phyloP scores from a whole-genome alignment of 805 yeast genomes.

The Ogataea trehalophila region DNA sequence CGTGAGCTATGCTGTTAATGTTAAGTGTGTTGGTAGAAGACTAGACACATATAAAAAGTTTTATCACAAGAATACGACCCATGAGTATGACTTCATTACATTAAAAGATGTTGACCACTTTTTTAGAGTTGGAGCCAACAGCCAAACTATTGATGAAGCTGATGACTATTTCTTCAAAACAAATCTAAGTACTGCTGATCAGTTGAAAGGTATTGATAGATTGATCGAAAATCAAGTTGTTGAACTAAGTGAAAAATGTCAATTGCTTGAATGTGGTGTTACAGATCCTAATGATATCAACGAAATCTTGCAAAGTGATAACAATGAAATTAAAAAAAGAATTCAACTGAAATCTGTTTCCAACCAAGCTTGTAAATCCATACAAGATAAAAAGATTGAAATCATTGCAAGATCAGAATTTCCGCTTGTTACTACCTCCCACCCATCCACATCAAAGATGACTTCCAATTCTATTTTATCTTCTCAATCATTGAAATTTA shows the following conservation, averaged over 20 bases:
- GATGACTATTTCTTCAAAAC: slow-evolving; percentile 6
- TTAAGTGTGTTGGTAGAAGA: slow-evolving; percentile 47
- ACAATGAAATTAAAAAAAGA: too few relatives aligned
- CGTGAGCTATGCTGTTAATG: slow-evolving; percentile 49
- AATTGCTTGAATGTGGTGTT: slow-evolving; percentile 10
- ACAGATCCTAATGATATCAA: slow-evolving; percentile 2
- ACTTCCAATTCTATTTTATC: too few relatives aligned
- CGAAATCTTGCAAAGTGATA: neutral
- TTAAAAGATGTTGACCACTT: slow-evolving; percentile 16
- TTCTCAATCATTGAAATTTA: too few relatives aligned
- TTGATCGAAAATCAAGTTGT: slow-evolving; percentile 1
- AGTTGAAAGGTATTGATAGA: slow-evolving; percentile 9
- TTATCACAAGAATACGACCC: slow-evolving; percentile 12
- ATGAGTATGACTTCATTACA: slow-evolving; percentile 22
- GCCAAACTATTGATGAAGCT: slow-evolving; percentile 1
- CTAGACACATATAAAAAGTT: slow-evolving; percentile 24
- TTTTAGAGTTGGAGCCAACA: slow-evolving; percentile 17
- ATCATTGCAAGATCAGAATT: too few relatives aligned
- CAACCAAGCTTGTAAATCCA: too few relatives aligned
- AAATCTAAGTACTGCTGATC: slow-evolving; percentile 7
- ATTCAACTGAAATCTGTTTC: too few relatives aligned
- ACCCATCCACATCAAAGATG: too few relatives aligned
- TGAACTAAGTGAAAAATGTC: slow-evolving; percentile 6
- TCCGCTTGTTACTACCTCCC: too few relatives aligned
- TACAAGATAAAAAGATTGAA: too few relatives aligned